Percentiles rank a stretch among this genome's conserved stretches.
Conservation (phyloP, 768 basidiomycete species). For the Psilocybe cubensis region DNA sequence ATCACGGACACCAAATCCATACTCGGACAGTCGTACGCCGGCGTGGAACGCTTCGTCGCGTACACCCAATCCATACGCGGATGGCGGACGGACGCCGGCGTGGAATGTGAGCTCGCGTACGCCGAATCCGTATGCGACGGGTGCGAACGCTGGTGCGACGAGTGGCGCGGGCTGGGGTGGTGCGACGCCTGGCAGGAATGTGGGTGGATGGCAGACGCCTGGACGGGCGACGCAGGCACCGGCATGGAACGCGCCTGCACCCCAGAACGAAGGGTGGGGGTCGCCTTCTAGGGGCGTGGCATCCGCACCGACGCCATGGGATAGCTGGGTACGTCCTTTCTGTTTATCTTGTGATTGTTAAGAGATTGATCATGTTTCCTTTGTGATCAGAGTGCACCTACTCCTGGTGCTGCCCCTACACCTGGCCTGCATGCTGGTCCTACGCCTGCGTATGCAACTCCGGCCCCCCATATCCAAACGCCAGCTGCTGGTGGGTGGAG, state of each 20-base stretch:
- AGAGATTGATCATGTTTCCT: conserved; percentile 4
- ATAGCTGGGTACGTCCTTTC: conserved; percentile 7
- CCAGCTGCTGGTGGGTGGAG: conserved; percentile 27
- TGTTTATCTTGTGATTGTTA: background rate
- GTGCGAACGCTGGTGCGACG: conserved; percentile 38
- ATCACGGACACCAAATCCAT: conserved; percentile 66
- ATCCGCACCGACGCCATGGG: background rate
- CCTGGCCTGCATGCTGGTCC: conserved; percentile 38
- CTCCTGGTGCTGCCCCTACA: conserved; percentile 52
- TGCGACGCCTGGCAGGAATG: conserved; percentile 44
- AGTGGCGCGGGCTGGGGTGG: conserved; percentile 44
- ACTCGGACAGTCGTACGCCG: conserved; percentile 63
- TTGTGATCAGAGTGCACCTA: conserved; percentile 48
- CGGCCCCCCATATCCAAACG: conserved; percentile 35
- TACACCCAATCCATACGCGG: conserved; percentile 70
- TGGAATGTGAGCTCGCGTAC: conserved; percentile 66
- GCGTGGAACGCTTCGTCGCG: conserved; percentile 66
- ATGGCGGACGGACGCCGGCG: conserved; percentile 69
- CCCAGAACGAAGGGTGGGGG: conserved; percentile 8
- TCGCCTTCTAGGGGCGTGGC: background rate
- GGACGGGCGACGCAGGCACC: conserved; percentile 11
- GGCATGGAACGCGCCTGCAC: background rate
- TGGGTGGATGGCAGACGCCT: conserved; percentile 26
- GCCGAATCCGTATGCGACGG: conserved; percentile 73
- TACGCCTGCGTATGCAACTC: conserved; percentile 40